These are phyloP conservation scores for Monosporozyma aquatica DNA, from an alignment of 805 yeast species.

Conservation along the genomic window DNA sequence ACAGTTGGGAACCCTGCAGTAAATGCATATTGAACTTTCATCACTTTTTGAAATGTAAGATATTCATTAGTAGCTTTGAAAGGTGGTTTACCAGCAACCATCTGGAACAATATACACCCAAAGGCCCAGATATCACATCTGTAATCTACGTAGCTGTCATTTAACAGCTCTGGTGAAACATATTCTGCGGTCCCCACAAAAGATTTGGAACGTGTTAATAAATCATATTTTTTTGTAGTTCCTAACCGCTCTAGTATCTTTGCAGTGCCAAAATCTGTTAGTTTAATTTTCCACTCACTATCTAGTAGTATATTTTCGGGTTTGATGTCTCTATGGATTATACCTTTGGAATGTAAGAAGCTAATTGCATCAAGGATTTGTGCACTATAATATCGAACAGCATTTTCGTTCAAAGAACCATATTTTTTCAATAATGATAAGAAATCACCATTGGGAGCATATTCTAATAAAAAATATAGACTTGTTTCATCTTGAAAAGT, in stretches of 20 bases:
- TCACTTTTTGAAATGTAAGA: slow-evolving; percentile 70
- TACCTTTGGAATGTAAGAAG: slow-evolving; percentile 66
- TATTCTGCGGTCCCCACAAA: slow-evolving; percentile 84
- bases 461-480: slow-evolving; percentile 66
- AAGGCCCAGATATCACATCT: slow-evolving; percentile 99
- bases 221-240: slow-evolving; percentile 46
- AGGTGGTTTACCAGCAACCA: slow-evolving; percentile 90
- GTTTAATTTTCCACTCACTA: slow-evolving; percentile 48
- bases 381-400: slow-evolving; percentile 58
- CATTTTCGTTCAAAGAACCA: slow-evolving; percentile 64
- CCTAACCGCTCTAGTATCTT: slow-evolving; percentile 46
- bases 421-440: slow-evolving; percentile 55
- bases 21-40: slow-evolving; percentile 71
- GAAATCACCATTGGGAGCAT: slow-evolving; percentile 73
- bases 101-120: slow-evolving; percentile 90
- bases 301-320: slow-evolving; percentile 74
- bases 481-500: slow-evolving; percentile 74
- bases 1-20: slow-evolving; percentile 77
- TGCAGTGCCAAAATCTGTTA: slow-evolving; percentile 84
- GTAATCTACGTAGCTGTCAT: slow-evolving; percentile 71
- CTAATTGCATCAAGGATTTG: slow-evolving; percentile 67
- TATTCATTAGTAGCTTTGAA: slow-evolving; percentile 79
- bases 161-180: slow-evolving; percentile 72
- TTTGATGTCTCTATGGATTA: slow-evolving; percentile 72
- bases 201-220: slow-evolving; percentile 62